Base-by-base conservation (phyloP, 208 protist species). In the Crithidia acanthocephali region DNA sequence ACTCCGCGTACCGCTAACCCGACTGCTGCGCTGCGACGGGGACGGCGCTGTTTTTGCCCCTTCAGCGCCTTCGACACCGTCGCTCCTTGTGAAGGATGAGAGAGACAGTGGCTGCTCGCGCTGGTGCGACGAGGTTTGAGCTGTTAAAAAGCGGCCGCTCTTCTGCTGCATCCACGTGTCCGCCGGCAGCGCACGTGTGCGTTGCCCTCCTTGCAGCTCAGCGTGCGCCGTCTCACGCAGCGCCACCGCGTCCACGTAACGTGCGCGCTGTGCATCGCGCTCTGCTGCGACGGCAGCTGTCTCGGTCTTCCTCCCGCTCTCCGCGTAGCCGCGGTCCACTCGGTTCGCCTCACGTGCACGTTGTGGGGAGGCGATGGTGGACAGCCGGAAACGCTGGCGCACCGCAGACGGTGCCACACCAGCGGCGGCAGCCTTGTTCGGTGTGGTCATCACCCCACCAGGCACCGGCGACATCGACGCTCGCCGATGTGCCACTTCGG, bases 351-450 rank as follows among this genome's bases (percentile, higher is more conserved):
- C 4, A 16, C 61, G 55, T 23, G 32, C 35, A 5, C 44, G 52
- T 28, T 30, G 42, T 18, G 70, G 45, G 2, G 70, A 75, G 7
- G 70, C 58, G 44, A 75, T 75, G 20, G 58, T 22, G 18, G 51
- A 51, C 23, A 75, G 33, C 9, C 62, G 70, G 23, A 75, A 0
- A 4, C 62, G 70, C 11, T 57, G 33, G 1, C 60, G 9, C 40
- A n/a, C 9, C 7, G 28, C 52, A 25, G 40, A 7, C 23, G 25
- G 2, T 10, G 28, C 28, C 3, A 28, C 55, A 60, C 18, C 13
- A 37, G 55, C 18, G 25, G 15, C 60, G 0, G 28, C 9, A 5
- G 2, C 28, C 7, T 37, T 33, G 25, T 60, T 37, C 2, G 28
- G 28, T 2, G 55, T 18, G 2, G 8, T 9, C 4, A 18, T 23